Evolutionary conservation across 1,284 basidiomycete species (phyloP).

Genomic region (Neolentinus lepideus): DNA sequence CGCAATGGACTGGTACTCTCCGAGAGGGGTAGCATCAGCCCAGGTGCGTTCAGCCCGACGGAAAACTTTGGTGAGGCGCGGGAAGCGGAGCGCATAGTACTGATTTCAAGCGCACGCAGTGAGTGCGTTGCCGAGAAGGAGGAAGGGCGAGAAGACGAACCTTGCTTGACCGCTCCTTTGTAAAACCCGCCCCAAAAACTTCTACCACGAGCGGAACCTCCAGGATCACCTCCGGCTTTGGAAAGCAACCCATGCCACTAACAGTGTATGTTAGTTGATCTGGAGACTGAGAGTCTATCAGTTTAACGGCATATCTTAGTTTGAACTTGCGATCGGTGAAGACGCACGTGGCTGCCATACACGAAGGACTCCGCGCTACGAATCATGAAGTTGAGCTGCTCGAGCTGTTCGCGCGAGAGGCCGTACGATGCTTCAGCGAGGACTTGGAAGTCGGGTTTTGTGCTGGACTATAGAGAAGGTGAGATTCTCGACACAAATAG

Average conservation of each 20-base stretch:
- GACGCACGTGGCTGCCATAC: slow-evolving; percentile 5
- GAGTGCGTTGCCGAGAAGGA: not conserved
- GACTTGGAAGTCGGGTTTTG: slow-evolving; percentile 56
- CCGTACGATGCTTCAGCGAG: slow-evolving; percentile 77
- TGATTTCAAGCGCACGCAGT: slow-evolving; percentile 19
- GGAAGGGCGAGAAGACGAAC: slow-evolving; percentile 29
- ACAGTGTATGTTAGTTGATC: slow-evolving; percentile 44
- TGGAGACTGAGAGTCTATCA: slow-evolving; percentile 4
- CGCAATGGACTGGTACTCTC: slow-evolving; percentile 44
- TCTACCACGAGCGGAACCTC: slow-evolving; percentile 62
- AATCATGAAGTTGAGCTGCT: slow-evolving; percentile 63
- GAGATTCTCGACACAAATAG: too few relatives aligned
- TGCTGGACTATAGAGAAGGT: slow-evolving; percentile 24
- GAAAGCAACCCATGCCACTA: slow-evolving; percentile 37
- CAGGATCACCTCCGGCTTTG: slow-evolving; percentile 52
- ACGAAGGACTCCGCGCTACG: slow-evolving; percentile 37
- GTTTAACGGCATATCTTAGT: not conserved
- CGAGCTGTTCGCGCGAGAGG: slow-evolving; percentile 53
- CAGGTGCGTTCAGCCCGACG: slow-evolving; percentile 55
- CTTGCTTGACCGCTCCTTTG: slow-evolving; percentile 47
- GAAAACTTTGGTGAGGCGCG: slow-evolving; percentile 65
- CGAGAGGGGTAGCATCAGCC: slow-evolving; percentile 42
- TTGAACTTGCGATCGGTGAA: not conserved
- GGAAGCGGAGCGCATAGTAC: slow-evolving; percentile 81
- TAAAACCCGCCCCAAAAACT: slow-evolving; percentile 77